Conservation (phyloP, 169 alveolate species). For the Prorocentrum cordatum region DNA sequence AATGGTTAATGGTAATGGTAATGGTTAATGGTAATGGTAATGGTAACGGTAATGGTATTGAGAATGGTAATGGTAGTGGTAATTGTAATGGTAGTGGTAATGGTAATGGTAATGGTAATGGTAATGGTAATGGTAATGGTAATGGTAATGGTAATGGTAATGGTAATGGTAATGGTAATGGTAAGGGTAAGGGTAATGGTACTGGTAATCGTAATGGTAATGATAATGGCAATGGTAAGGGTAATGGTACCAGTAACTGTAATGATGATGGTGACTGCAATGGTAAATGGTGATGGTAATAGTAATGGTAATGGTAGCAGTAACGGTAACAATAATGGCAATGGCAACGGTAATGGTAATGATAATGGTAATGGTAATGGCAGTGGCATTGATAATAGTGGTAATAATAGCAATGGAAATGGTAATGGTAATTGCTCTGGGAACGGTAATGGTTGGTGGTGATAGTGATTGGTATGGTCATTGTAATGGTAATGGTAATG, state of each 20-base stretch:
- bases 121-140: neutral
- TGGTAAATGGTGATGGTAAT: neutral
- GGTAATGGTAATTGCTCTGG: neutral
- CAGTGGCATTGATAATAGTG: neutral
- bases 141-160: neutral
- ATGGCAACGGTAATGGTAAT: neutral
- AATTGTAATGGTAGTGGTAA: neutral
- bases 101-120: neutral
- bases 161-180: neutral
- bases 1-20: neutral
- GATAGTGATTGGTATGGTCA: neutral
- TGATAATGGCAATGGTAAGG: neutral
- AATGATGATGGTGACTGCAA: neutral
- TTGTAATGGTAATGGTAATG: neutral
- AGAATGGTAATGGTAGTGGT: neutral
- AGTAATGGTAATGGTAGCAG: neutral
- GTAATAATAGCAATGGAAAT: neutral
- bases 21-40: neutral
- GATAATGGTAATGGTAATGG: neutral
- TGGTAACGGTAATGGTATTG: neutral
- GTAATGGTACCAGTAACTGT: neutral
- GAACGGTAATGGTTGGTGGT: neutral
- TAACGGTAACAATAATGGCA: neutral
- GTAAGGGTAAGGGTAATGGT: neutral
- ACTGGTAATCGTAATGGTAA: neutral